These are phyloP conservation scores for Cinnamomum micranthum DNA, from an alignment of 164 flowering plant species.

Conservation along the genomic window DNA sequence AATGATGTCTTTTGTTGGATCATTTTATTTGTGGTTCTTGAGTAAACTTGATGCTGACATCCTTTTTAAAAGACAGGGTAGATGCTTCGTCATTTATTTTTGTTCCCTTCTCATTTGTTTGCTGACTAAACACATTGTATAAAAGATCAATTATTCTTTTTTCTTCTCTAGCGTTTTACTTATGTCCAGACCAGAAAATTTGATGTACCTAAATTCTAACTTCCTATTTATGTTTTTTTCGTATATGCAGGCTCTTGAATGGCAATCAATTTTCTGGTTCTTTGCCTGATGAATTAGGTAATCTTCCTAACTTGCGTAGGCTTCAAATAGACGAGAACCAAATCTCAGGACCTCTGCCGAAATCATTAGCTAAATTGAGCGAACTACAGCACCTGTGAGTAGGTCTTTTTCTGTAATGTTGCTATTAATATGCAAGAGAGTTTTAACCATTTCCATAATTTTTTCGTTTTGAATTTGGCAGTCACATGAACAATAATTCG, in stretches of 20 bases:
- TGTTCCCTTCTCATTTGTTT: background rate
- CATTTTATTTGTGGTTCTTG: too few species aligned
- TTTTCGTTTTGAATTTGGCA: conserved; percentile 22
- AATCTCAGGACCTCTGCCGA: conserved; percentile 72
- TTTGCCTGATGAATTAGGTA: conserved; percentile 78
- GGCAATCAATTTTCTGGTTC: conserved; percentile 71
- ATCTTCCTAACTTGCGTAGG: conserved; percentile 51
- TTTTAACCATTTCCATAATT: background rate
- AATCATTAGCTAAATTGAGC: conserved; percentile 63
- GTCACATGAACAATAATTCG: conserved; percentile 89
- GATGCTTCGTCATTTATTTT: background rate
- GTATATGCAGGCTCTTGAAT: conserved; percentile 66
- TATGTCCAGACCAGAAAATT: background rate
- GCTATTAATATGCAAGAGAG: background rate
- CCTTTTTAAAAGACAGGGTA: background rate
- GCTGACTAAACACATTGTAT: background rate
- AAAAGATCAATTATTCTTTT: background rate
- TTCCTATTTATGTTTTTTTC: conserved; percentile 8
- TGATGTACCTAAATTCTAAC: background rate
- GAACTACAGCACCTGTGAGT: conserved; percentile 70
- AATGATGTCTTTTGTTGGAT: too few species aligned
- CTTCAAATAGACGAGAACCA: conserved; percentile 69
- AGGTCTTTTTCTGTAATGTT: conserved; percentile 4
- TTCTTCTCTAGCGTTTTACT: background rate
- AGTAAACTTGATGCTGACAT: background rate